These are phyloP conservation scores for Lactarius akahatsu DNA, from an alignment of 768 basidiomycete genomes.

Conservation along the genomic window DNA sequence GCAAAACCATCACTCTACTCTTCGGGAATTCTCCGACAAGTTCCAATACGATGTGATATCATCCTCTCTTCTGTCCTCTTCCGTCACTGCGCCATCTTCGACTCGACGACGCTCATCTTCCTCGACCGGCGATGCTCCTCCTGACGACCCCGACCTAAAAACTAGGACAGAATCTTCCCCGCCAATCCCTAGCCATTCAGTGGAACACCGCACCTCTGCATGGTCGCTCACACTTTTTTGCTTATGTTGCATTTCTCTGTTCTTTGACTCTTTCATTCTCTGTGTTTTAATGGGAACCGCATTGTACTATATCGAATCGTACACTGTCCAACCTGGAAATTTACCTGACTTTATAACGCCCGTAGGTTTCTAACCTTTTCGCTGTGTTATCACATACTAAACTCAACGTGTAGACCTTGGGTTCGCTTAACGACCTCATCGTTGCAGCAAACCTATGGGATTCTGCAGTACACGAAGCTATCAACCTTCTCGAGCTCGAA, in stretches of 20 bases:
- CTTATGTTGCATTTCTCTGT: slow-evolving; percentile 24
- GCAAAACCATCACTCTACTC: slow-evolving; percentile 14
- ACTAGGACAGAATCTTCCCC: not conserved
- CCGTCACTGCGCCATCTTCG: slow-evolving; percentile 19
- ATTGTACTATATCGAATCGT: slow-evolving; percentile 22
- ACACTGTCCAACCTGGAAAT: not conserved
- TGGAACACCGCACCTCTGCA: not conserved
- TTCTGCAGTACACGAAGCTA: slow-evolving; percentile 65
- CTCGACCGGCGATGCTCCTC: not conserved
- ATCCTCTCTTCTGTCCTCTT: slow-evolving; percentile 29
- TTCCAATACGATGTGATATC: slow-evolving; percentile 31
- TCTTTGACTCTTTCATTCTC: slow-evolving; percentile 19
- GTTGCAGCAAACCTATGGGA: slow-evolving; percentile 72
- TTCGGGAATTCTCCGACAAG: slow-evolving; percentile 27
- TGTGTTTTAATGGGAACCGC: slow-evolving; percentile 21
- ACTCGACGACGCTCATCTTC: slow-evolving; percentile 22
- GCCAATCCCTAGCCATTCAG: not conserved
- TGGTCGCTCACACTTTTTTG: slow-evolving; percentile 10
- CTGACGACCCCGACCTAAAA: slow-evolving; percentile 9
- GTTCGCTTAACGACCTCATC: slow-evolving; percentile 65
- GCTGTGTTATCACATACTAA: not conserved
- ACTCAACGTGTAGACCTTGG: slow-evolving; percentile 52
- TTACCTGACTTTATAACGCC: slow-evolving; percentile 17
- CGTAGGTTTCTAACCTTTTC: slow-evolving; percentile 5
- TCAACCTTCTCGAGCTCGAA: slow-evolving; percentile 64